Percentiles rank a stretch among this genome's conserved stretches.
Evolutionary conservation across 768 basidiomycete genomes (phyloP).

Genomic region (Lactifluus piperatus): DNA sequence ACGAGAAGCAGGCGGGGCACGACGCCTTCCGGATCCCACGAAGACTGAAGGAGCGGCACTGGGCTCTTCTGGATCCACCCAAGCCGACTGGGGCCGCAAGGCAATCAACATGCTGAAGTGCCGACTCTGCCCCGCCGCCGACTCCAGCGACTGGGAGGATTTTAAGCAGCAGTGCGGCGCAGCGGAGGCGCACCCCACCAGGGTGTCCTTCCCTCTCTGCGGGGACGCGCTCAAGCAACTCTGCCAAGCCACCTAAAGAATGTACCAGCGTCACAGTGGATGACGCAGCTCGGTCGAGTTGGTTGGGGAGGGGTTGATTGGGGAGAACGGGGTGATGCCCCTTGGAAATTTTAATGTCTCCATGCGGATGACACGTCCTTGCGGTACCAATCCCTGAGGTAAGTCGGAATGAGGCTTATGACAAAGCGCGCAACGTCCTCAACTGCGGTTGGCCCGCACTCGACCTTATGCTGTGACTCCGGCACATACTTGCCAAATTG

Average conservation of each 20-base stretch:
- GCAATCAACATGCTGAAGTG: background rate
- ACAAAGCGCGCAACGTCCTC: constrained; percentile 41
- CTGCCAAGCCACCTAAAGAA: background rate
- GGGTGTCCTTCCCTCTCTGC: background rate
- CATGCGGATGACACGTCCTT: constrained; percentile 77
- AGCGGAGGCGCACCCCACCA: background rate
- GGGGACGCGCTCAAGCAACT: background rate
- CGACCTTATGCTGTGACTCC: constrained; percentile 29
- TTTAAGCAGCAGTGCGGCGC: background rate
- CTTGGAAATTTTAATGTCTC: constrained; percentile 80
- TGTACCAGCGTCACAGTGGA: background rate
- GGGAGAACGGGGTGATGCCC: constrained; percentile 24
- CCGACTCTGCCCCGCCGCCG: background rate
- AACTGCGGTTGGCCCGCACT: constrained; percentile 18
- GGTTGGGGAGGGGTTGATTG: too few relatives aligned
- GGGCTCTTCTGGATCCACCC: background rate
- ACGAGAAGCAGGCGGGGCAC: background rate
- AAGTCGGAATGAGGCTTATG: constrained; percentile 50
- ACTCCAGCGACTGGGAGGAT: background rate
- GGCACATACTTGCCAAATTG: constrained; percentile 50
- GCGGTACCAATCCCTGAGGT: constrained; percentile 59
- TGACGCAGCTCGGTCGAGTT: background rate
- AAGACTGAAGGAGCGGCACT: background rate
- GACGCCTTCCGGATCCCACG: background rate
- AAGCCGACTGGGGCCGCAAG: background rate